Evolutionary conservation across 495 filamentous ascomycete genomes (phyloP), one percentile per base, ranked within the genome.

Genomic region (Ramalina peruviana): DNA sequence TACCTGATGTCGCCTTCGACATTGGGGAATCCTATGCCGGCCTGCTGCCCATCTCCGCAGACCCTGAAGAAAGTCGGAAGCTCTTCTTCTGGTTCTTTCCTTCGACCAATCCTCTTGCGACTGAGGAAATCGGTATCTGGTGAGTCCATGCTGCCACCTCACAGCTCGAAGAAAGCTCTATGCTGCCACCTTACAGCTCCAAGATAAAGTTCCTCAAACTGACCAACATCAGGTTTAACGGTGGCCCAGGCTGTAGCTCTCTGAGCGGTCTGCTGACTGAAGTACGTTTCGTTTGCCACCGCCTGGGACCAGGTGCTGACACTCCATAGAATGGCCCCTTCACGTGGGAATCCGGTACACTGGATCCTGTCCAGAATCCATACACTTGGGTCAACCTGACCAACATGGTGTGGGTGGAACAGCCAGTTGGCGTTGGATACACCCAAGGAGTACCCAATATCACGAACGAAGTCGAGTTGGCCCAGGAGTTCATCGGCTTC

Each of bases 61-160:
- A 71, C 36, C 59, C 68, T 1, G 67, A 75, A 23, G 73, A 80
- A 51, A 67, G 67, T 1, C 71, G 72, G 42, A 59, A 76, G 47
- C 63, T 88, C n/a, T 87, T 75, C 55, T 89, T 85, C 59, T 89
- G 85, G 83, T 48, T 48, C 64, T 86, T 83, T 53, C 82, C 80
- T 0, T 75, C 80, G 0, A 62, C 62, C 4, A 80, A 82, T 39
- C 67, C 70, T 5, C 41, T 54, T 11, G 55, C 55, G 4, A 57
- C 56, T 3, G 78, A 86, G 43, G 82, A 87, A 57, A 79, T 86
- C 48, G 52, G 71, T 27, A 72, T 78, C 45, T 80, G 72, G 72
- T 48, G 9, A 12, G 27, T 21, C 26, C 43, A 25, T 3, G 0
- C 16, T 30, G 6, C 11, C 4, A 7, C 40, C 2, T 6, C 12